These are phyloP conservation scores for Escovopsis weberi DNA, from an alignment of 2,329 filamentous ascomycete species.

Conservation along the genomic window DNA sequence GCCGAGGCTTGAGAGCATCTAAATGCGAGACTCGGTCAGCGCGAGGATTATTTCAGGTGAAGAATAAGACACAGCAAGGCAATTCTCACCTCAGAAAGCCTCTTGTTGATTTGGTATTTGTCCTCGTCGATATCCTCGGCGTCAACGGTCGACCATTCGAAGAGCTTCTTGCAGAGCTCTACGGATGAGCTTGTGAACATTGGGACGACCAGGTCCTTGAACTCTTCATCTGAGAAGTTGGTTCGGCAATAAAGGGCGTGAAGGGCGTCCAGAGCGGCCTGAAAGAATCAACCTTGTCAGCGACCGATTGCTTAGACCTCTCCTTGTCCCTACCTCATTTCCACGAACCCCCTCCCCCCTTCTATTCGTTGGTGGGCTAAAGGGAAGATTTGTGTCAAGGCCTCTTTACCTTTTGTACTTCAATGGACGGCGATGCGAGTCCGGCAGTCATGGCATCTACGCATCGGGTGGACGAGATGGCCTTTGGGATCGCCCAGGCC, in stretches of 20 bases:
- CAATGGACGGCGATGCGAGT: constrained; percentile 53
- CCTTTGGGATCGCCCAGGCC: constrained; percentile 77
- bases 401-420: constrained; percentile 51
- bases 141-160: constrained; percentile 67
- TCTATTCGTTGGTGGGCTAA: no score
- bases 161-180: constrained; percentile 56
- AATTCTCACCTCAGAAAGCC: constrained; percentile 66
- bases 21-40: no score
- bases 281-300: constrained; percentile 10
- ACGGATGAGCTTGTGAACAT: constrained; percentile 65
- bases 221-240: constrained; percentile 64
- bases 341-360: no score
- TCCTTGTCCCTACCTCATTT: no score
- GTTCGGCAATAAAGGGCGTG: constrained; percentile 66
- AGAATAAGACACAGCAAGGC: no score
- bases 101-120: constrained; percentile 85
- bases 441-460: constrained; percentile 57
- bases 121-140: constrained; percentile 76
- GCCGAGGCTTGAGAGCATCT: constrained; percentile 76
- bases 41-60: no score
- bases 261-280: constrained; percentile 72
- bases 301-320: neutral
- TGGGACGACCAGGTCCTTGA: constrained; percentile 60
- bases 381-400: no score
- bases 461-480: constrained; percentile 56